Evolutionary conservation across 1,139 yeast species (phyloP), one percentile per base, ranked within the genome.

Genomic region (Yamadazyma buinensis): DNA sequence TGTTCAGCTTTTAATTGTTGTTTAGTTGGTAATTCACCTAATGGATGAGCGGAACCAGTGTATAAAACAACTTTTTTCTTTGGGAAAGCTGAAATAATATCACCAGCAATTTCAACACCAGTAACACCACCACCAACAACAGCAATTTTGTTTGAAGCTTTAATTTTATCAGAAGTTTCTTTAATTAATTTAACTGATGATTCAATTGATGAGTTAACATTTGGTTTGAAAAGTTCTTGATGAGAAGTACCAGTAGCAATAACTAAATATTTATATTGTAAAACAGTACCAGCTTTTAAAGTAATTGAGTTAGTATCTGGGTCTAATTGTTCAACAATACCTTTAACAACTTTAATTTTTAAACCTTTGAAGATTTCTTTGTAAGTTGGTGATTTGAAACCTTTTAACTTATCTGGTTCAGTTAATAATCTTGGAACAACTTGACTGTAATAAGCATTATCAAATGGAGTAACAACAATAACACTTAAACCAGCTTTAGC

Each of bases 51-150:
- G 1, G 42, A 24, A 9, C 61, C 61, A 4, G 59, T 48, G 34
- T 42, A 50, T 19, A 59, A 44, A 5, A 52, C 48, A 15, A 58
- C 50, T 9, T 42, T 39, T 13, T 54, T 48, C 2, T 40, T 25
- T 30, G 47, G 44, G 26, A 35, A 49, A 15, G 36, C 37, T 18
- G 33, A 34, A 5, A 49, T 61, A 13, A 60, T 41, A 31, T 60
- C 65, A 2, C 58, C 61, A 4, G 57, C 53, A 6, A 47, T 29
- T 37, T 61, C 65, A 19, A 57, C 59, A 14, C 65, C 67, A 10
- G 64, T 56, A 9, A 57, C 42, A 7, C 65, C 65, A 8, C 57
- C 65, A 4, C 65, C 67, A 15, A 61, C 26, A 10, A 61, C 44
- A 4, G 61, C 64, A 28, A 60, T 49, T 9, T 44, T 31, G 24